A percentile compares a stretch with the other conserved stretches of the same genome.
phyloP scores from a whole-genome alignment of 495 filamentous ascomycete species.

The Penicillium nucicola region DNA sequence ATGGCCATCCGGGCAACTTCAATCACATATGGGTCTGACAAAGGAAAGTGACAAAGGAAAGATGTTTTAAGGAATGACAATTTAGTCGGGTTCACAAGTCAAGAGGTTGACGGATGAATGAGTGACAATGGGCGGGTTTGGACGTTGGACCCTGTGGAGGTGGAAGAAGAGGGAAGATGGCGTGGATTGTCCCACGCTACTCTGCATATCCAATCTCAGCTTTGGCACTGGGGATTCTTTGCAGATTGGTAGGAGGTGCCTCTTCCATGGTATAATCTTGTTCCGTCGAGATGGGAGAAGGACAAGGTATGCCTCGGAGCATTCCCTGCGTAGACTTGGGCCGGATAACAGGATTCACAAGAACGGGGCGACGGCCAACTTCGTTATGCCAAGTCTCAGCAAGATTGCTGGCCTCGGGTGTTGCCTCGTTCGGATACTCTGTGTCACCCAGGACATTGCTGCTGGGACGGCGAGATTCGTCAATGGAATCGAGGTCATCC shows the following conservation, averaged over 20 bases:
- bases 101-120: not conserved
- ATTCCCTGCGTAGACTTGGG: conserved; percentile 68
- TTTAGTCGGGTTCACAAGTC: conserved; percentile 3
- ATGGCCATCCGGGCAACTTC: not conserved
- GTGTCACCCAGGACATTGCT: conserved; percentile 38
- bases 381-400: conserved; percentile 50
- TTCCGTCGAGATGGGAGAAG: conserved; percentile 42
- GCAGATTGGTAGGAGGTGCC: conserved; percentile 35
- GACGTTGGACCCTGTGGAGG: too few species aligned
- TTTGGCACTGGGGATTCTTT: conserved; percentile 64
- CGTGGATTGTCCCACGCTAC: not conserved
- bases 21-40: conserved; percentile 1
- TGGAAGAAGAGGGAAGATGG: too few species aligned
- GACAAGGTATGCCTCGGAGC: conserved; percentile 54
- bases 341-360: conserved; percentile 40
- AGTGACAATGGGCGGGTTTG: not conserved
- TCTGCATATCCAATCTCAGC: conserved; percentile 57
- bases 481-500: conserved; percentile 28
- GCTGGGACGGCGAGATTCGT: conserved; percentile 26
- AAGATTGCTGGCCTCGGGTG: conserved; percentile 18
- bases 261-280: conserved; percentile 42
- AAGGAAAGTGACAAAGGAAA: conserved; percentile 30
- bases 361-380: conserved; percentile 52
- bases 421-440: conserved; percentile 23
- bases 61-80: conserved; percentile 27